Conservation (phyloP, 2,329 filamentous ascomycete genomes). For the Hypoxylon sp. region DNA sequence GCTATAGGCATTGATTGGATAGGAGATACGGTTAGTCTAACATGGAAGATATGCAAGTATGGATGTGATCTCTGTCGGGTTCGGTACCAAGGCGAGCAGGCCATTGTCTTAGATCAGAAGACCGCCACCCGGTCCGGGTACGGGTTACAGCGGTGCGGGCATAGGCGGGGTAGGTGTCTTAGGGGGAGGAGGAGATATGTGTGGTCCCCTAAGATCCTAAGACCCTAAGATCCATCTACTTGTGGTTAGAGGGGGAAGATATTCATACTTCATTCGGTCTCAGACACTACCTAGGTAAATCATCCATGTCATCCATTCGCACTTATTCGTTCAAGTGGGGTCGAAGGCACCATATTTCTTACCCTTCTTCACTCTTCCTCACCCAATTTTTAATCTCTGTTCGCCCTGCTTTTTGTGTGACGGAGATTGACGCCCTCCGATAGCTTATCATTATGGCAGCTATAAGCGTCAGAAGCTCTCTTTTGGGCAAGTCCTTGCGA, state of each 20-base stretch:
- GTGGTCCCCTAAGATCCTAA: background rate
- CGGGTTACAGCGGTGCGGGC: slow-evolving; percentile 43
- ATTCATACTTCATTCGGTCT: slow-evolving; percentile 32
- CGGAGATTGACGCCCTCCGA: slow-evolving; percentile 2
- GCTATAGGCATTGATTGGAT: slow-evolving; percentile 35
- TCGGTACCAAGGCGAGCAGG: slow-evolving; percentile 37
- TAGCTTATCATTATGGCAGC: slow-evolving; percentile 44
- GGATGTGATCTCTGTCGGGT: slow-evolving; percentile 32
- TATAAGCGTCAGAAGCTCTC: slow-evolving; percentile 45
- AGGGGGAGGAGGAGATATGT: slow-evolving; percentile 9
- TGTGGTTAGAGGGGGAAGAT: slow-evolving; percentile 13
- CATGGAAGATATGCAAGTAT: slow-evolving; percentile 35
- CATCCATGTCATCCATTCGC: slow-evolving; percentile 27
- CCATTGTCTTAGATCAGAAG: slow-evolving; percentile 44
- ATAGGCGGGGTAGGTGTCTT: slow-evolving; percentile 35
- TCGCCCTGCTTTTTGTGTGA: slow-evolving; percentile 36
- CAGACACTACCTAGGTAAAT: background rate
- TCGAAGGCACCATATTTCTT: slow-evolving; percentile 6
- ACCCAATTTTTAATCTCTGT: slow-evolving; percentile 1
- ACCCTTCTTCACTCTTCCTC: slow-evolving; percentile 5
- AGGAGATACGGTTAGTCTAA: slow-evolving; percentile 22
- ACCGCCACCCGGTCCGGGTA: slow-evolving; percentile 41
- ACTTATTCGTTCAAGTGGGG: slow-evolving; percentile 30
- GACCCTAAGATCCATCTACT: background rate
- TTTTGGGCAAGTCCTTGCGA: slow-evolving; percentile 53